Evolutionary conservation across 2,329 filamentous ascomycete genomes (phyloP).

Genomic region (Aureobasidium namibiae): DNA sequence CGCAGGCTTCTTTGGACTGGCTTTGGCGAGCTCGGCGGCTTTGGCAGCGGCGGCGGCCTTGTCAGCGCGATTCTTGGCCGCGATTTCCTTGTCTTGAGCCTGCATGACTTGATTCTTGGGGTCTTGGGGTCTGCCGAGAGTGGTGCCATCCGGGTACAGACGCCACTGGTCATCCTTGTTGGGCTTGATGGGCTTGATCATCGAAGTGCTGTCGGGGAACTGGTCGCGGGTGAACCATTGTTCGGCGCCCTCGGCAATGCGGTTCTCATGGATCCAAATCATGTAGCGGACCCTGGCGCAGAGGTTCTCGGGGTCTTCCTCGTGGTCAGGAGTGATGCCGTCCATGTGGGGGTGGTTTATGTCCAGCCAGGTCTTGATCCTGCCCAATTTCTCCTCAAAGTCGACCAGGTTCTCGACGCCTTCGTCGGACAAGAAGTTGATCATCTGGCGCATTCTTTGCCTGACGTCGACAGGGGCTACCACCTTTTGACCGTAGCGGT

Average conservation of each 20-base stretch:
- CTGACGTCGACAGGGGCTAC: not conserved
- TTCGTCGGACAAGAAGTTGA: constrained; percentile 11
- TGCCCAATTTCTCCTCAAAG: not conserved
- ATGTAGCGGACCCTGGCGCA: not conserved
- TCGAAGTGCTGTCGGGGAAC: not conserved
- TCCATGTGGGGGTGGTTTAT: not conserved
- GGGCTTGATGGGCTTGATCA: not conserved
- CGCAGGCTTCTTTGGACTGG: not conserved
- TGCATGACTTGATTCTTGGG: constrained; percentile 3
- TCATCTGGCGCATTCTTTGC: not conserved
- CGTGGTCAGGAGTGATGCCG: not conserved
- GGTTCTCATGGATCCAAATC: not conserved
- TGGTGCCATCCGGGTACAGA: not conserved
- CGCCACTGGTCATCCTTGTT: not conserved
- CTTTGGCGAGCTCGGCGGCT: too few relatives aligned
- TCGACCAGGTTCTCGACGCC: constrained; percentile 1
- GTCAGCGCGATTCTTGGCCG: not conserved
- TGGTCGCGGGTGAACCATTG: constrained; percentile 1
- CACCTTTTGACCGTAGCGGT: constrained; percentile 9
- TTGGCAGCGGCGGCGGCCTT: not conserved
- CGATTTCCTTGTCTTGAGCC: not conserved
- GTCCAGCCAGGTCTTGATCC: not conserved
- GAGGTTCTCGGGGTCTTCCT: not conserved
- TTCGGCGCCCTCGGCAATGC: not conserved
- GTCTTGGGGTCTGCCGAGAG: not conserved